A percentile compares a stretch with the other conserved stretches of the same genome.
phyloP scores from a whole-genome alignment of 116 monocot species.

The Dioscorea cayenensis region DNA sequence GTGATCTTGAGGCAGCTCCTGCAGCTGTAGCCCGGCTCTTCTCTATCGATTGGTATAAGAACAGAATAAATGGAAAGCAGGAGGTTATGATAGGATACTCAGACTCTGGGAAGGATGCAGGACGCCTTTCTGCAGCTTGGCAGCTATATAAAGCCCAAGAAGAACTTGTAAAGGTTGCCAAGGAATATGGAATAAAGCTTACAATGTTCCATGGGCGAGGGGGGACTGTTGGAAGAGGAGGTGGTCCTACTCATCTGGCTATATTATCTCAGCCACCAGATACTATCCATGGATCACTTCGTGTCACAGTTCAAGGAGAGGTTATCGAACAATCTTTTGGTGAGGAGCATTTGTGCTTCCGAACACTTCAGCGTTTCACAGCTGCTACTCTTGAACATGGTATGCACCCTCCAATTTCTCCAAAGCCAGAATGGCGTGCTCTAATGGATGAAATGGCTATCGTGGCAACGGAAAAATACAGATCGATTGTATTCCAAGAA shows the following conservation, averaged over 20 bases:
- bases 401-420: slow-evolving; percentile 84
- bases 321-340: slow-evolving; percentile 98
- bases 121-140: slow-evolving; percentile 96
- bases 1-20: slow-evolving; percentile 89
- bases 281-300: slow-evolving; percentile 81
- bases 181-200: slow-evolving; percentile 76
- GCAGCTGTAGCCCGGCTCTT: slow-evolving; percentile 88
- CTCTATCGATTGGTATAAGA: slow-evolving; percentile 88
- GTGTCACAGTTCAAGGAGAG: slow-evolving; percentile 96
- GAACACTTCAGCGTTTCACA: slow-evolving; percentile 85
- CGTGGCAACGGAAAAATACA: slow-evolving; percentile 70
- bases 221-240: slow-evolving; percentile 94
- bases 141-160: slow-evolving; percentile 93
- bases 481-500: slow-evolving; percentile 89
- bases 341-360: slow-evolving; percentile 93
- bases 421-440: slow-evolving; percentile 98
- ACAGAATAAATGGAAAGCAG: slow-evolving; percentile 84
- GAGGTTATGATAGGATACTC: slow-evolving; percentile 99
- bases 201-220: slow-evolving; percentile 97
- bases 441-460: slow-evolving; percentile 93
- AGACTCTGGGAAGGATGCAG: slow-evolving; percentile 98
- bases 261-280: slow-evolving; percentile 95
- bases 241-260: slow-evolving; percentile 96
- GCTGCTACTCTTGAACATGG: slow-evolving; percentile 97
- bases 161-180: slow-evolving; percentile 84